Percentiles rank a stretch among this genome's conserved stretches.
These are phyloP conservation scores for Candida tetrigidarum DNA, from an alignment of 1,139 yeast species.

Conservation along the genomic window DNA sequence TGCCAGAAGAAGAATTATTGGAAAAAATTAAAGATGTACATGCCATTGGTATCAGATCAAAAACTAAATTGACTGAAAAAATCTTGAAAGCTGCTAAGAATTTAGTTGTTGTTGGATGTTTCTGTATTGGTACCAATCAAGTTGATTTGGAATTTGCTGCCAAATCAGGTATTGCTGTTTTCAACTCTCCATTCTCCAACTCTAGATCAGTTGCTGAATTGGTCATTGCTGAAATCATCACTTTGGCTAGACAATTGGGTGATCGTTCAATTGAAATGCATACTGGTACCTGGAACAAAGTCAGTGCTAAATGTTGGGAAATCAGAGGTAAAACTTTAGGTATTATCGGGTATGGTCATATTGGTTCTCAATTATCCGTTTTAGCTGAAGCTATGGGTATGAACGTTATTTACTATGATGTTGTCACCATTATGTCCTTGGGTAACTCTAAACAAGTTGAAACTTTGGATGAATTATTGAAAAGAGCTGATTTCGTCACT, in stretches of 20 bases:
- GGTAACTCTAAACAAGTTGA: conserved; percentile 97
- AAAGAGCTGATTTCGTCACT: conserved; percentile 84
- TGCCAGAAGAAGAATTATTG: conserved; percentile 91
- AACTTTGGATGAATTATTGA: conserved; percentile 80
- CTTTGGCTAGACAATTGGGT: conserved; percentile 95
- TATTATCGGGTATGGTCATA: conserved; percentile 97
- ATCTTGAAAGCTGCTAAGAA: conserved; percentile 86
- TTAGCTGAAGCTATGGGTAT: conserved; percentile 98
- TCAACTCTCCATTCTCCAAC: conserved; percentile 98
- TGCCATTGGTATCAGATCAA: conserved; percentile 97
- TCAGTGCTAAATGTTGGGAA: conserved; percentile 96
- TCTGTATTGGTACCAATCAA: conserved; percentile 99
- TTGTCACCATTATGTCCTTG: conserved; percentile 89
- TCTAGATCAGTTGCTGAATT: conserved; percentile 99
- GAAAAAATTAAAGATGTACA: conserved; percentile 94
- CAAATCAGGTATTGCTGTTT: conserved; percentile 90
- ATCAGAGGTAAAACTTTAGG: conserved; percentile 98
- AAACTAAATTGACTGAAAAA: conserved; percentile 83
- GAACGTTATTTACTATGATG: conserved; percentile 94
- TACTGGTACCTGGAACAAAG: conserved; percentile 98
- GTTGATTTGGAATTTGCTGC: conserved; percentile 95
- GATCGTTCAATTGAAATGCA: conserved; percentile 97
- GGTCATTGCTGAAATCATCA: conserved; percentile 92
- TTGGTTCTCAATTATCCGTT: conserved; percentile 96
- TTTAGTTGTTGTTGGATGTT: conserved; percentile 92